Conservation (phyloP, 352 stramenopile species). For the Pythium apleroticum region DNA sequence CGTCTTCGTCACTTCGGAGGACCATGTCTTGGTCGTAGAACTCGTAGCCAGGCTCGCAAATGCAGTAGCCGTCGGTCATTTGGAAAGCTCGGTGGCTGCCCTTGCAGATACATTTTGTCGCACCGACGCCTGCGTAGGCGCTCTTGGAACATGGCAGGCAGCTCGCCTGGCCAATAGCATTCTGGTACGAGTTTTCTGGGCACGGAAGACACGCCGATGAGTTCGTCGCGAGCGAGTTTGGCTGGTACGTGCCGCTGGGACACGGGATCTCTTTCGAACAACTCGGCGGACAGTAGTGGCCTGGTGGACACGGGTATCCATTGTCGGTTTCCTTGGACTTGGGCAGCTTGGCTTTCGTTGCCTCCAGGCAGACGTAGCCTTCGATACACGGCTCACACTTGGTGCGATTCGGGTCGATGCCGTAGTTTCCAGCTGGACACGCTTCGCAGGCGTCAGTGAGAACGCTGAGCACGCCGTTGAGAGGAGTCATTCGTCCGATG, state of each 20-base stretch:
- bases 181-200: constrained; percentile 78
- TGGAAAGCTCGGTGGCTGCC: constrained; percentile 91
- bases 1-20: constrained; percentile 79
- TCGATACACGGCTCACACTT: constrained; percentile 65
- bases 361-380: constrained; percentile 86
- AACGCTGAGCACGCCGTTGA: constrained; percentile 48
- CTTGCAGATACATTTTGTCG: constrained; percentile 77
- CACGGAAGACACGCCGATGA: constrained; percentile 64
- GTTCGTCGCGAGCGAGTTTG: constrained; percentile 42
- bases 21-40: constrained; percentile 90
- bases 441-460: constrained; percentile 62
- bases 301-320: constrained; percentile 85
- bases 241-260: constrained; percentile 79
- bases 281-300: constrained; percentile 72
- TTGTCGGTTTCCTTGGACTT: constrained; percentile 51
- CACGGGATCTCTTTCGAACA: constrained; percentile 60
- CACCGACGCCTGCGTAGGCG: constrained; percentile 49
- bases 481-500: constrained; percentile 48
- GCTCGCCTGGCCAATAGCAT: constrained; percentile 47
- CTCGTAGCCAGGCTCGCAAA: constrained; percentile 90
- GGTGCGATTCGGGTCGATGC: constrained; percentile 75
- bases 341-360: constrained; percentile 59
- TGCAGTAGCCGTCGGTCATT: constrained; percentile 89
- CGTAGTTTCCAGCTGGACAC: constrained; percentile 80
- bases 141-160: constrained; percentile 90